These are phyloP conservation scores for Acanthamoeba healyi DNA, from an alignment of 208 protist genomes.

Conservation along the genomic window DNA sequence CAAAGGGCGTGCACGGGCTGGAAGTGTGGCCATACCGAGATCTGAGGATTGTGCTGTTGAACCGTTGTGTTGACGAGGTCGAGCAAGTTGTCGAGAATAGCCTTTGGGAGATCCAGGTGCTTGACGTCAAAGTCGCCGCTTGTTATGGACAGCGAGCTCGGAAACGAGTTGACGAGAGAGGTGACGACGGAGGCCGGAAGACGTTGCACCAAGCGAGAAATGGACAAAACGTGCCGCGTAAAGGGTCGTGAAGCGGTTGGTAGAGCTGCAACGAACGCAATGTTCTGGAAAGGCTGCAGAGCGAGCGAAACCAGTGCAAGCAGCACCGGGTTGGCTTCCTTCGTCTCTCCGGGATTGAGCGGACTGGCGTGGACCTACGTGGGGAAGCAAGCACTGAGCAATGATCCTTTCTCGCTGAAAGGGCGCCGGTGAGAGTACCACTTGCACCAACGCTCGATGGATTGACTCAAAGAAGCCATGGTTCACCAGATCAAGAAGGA, in stretches of 20 bases:
- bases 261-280: neutral
- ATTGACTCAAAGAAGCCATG: neutral
- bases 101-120: neutral
- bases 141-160: neutral
- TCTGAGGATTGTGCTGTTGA: slow-evolving; percentile 22
- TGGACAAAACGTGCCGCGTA: neutral
- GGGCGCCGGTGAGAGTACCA: too few relatives aligned
- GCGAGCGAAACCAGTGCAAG: neutral
- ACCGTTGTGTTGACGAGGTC: neutral
- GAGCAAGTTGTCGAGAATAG: slow-evolving; percentile 3
- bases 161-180: neutral
- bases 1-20: neutral
- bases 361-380: neutral
- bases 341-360: neutral
- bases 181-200: neutral
- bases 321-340: neutral
- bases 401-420: too few relatives aligned
- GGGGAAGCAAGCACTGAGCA: neutral
- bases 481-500: neutral
- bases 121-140: neutral
- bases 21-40: neutral
- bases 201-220: neutral
- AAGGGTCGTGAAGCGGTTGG: neutral
- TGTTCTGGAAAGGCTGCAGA: neutral
- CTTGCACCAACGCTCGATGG: neutral